Evolutionary conservation across 176 grass and related monocot species (phyloP).

Genomic region (Triticum aestivum): IWGSC_CS_RefSeq_v2.1 NC_057811.1:483964027-483964526

Average conservation of each 20-base stretch:
- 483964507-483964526: conserved; percentile 90
- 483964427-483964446: conserved; percentile 80
- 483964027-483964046: conserved; percentile 14
- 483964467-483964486: conserved; percentile 93
- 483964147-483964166: conserved; percentile 79
- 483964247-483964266: conserved; percentile 94
- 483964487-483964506: conserved; percentile 87
- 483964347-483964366: conserved; percentile 96
- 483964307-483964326: conserved; percentile 91
- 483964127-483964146: conserved; percentile 87
- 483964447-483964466: conserved; percentile 92
- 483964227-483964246: conserved; percentile 85
- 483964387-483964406: conserved; percentile 83
- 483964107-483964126: conserved; percentile 92
- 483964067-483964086: conserved; percentile 72
- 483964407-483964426: conserved; percentile 79
- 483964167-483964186: conserved; percentile 86
- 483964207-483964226: conserved; percentile 93
- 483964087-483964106: conserved; percentile 94
- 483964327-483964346: conserved; percentile 85
- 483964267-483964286: conserved; percentile 70
- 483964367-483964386: conserved; percentile 88
- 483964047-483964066: conserved; percentile 46
- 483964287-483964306: conserved; percentile 90
- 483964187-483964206: conserved; percentile 92